Percentiles rank a stretch among this genome's conserved stretches.
These are phyloP conservation scores for Umbelopsis sp. DNA, from an alignment of 192 early-diverging fungal species.

Conservation along the genomic window DNA sequence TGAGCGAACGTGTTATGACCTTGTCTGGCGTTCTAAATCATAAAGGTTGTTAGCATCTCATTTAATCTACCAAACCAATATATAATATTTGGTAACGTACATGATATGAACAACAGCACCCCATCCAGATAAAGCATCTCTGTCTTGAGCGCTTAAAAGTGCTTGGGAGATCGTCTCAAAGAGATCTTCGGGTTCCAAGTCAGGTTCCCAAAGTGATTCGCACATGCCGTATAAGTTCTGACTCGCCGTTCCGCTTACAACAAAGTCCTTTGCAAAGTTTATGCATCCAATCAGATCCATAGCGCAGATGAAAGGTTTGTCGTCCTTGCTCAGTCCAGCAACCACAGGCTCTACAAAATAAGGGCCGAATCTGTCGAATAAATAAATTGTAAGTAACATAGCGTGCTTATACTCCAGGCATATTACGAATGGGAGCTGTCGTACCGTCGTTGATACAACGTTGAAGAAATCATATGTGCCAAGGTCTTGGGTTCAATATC, in stretches of 20 bases:
- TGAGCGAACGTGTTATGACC: conserved; percentile 87
- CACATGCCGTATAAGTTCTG: conserved; percentile 94
- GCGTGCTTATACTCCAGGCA: neutral
- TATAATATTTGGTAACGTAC: conserved; percentile 39
- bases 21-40: conserved; percentile 70
- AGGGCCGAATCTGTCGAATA: conserved; percentile 80
- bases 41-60: neutral
- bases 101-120: conserved; percentile 94
- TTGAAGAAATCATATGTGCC: conserved; percentile 90
- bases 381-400: neutral
- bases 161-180: conserved; percentile 98
- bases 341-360: conserved; percentile 95
- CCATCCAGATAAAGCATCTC: conserved; percentile 95
- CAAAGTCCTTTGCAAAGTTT: conserved; percentile 92
- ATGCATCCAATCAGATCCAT: conserved; percentile 97
- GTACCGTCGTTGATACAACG: conserved; percentile 90
- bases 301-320: conserved; percentile 88
- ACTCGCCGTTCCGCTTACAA: conserved; percentile 87
- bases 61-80: neutral
- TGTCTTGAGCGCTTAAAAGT: conserved; percentile 91
- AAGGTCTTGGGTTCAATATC: conserved; percentile 94
- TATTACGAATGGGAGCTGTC: neutral
- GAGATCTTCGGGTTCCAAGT: conserved; percentile 95
- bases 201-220: conserved; percentile 96
- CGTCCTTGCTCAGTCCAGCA: conserved; percentile 91